These are phyloP conservation scores for Cercophora scortea DNA, from an alignment of 495 filamentous ascomycete genomes.

Conservation along the genomic window DNA sequence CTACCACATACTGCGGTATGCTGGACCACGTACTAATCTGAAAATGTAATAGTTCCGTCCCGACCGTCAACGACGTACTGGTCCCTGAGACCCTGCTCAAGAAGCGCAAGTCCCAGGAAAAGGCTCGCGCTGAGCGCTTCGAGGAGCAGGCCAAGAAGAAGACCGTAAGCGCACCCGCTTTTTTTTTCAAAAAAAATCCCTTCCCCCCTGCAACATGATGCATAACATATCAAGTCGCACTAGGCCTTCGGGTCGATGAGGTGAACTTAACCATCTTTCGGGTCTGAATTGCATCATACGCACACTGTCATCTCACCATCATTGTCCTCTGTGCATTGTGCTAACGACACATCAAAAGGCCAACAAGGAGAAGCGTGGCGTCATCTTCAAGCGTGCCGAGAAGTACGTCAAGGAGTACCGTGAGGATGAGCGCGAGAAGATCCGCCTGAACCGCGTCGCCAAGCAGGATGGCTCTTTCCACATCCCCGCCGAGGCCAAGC, in stretches of 20 bases:
- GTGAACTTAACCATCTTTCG: slow-evolving; percentile 99
- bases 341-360: slow-evolving; percentile 52
- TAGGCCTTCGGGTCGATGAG: slow-evolving; percentile 85
- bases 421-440: slow-evolving; percentile 94
- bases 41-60: slow-evolving; percentile 58
- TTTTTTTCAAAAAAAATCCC: slow-evolving; percentile 19
- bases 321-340: slow-evolving; percentile 7
- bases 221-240: slow-evolving; percentile 73
- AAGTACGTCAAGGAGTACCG: slow-evolving; percentile 99
- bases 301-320: slow-evolving; percentile 3
- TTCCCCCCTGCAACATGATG: slow-evolving; percentile 32
- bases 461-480: slow-evolving; percentile 92
- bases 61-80: slow-evolving; percentile 85
- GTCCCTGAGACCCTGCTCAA: slow-evolving; percentile 97
- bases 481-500: slow-evolving; percentile 87
- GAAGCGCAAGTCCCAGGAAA: slow-evolving; percentile 99
- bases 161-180: slow-evolving; percentile 57
- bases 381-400: slow-evolving; percentile 99
- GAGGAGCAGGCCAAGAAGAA: slow-evolving; percentile 78
- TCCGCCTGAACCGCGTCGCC: slow-evolving; percentile 78
- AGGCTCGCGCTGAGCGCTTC: slow-evolving; percentile 79
- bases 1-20: slow-evolving; percentile 51
- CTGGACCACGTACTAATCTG: slow-evolving; percentile 63
- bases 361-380: slow-evolving; percentile 92
- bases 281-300: slow-evolving; percentile 62